Evolutionary conservation across 2,329 filamentous ascomycete genomes (phyloP).

Genomic region (Verticillium isaacii): DNA sequence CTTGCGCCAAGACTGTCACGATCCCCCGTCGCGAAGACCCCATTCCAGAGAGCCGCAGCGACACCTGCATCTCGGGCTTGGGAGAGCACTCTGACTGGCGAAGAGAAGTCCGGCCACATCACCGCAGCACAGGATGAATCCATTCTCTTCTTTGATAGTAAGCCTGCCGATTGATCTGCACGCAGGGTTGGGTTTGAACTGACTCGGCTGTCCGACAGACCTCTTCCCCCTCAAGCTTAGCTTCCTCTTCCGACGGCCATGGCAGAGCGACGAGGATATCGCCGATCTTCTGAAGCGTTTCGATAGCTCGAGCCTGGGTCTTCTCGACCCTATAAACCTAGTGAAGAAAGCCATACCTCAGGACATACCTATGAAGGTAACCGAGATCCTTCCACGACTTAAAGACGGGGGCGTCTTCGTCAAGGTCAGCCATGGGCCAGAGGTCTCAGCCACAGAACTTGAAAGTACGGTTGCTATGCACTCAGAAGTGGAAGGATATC

Average conservation of each 20-base stretch:
- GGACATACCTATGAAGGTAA: constrained; percentile 62
- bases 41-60: constrained; percentile 1
- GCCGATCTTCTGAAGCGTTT: constrained; percentile 46
- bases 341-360: constrained; percentile 60
- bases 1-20: background rate
- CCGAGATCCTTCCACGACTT: constrained; percentile 75
- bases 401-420: constrained; percentile 94
- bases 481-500: background rate
- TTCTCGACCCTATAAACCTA: constrained; percentile 47
- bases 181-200: background rate
- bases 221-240: constrained; percentile 76
- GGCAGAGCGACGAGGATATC: constrained; percentile 44
- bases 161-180: constrained; percentile 19
- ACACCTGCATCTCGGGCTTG: constrained; percentile 21
- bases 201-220: constrained; percentile 41
- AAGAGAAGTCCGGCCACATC: constrained; percentile 77
- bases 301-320: constrained; percentile 43
- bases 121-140: constrained; percentile 70
- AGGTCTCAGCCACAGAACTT: constrained; percentile 32
- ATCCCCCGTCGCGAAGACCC: background rate
- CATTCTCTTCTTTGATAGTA: constrained; percentile 87
- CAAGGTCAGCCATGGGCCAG: constrained; percentile 61
- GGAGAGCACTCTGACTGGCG: constrained; percentile 44
- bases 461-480: constrained; percentile 27
- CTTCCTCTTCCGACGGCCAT: constrained; percentile 35